Percentiles rank a stretch among this genome's conserved stretches.
Evolutionary conservation across 768 basidiomycete genomes (phyloP).

Genomic region (Tricholoma sp.): DNA sequence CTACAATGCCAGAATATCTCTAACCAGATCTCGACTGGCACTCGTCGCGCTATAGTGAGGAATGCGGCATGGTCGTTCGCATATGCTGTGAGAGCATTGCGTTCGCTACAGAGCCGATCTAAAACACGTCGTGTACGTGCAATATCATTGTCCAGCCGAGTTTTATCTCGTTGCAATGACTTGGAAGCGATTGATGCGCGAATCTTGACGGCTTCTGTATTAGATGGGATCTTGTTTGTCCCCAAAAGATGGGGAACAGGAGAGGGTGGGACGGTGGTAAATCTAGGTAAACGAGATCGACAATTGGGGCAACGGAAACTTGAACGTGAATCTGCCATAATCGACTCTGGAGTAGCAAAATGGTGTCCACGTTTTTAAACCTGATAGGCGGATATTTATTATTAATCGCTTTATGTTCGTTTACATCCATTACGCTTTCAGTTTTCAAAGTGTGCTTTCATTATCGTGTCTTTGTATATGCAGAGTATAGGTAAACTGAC

Average conservation of each 20-base stretch:
- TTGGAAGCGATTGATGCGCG: background rate
- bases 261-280: background rate
- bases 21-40: background rate
- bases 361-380: too few species aligned
- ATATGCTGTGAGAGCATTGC: background rate
- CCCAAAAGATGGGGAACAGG: background rate
- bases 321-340: background rate
- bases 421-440: too few species aligned
- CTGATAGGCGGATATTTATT: too few species aligned
- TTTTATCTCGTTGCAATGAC: background rate
- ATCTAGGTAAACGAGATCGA: background rate
- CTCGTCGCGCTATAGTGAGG: background rate
- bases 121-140: background rate
- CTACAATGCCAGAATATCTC: background rate
- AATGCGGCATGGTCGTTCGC: background rate
- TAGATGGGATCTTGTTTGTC: background rate
- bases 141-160: background rate
- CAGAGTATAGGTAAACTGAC: too few species aligned
- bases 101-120: background rate
- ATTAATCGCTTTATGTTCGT: too few species aligned
- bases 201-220: background rate
- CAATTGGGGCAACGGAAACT: background rate
- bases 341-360: too few species aligned
- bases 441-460: too few species aligned
- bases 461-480: too few species aligned